Evolutionary conservation across 129 eudicot genomes (phyloP).

Genomic region (Logfia minima): DNA sequence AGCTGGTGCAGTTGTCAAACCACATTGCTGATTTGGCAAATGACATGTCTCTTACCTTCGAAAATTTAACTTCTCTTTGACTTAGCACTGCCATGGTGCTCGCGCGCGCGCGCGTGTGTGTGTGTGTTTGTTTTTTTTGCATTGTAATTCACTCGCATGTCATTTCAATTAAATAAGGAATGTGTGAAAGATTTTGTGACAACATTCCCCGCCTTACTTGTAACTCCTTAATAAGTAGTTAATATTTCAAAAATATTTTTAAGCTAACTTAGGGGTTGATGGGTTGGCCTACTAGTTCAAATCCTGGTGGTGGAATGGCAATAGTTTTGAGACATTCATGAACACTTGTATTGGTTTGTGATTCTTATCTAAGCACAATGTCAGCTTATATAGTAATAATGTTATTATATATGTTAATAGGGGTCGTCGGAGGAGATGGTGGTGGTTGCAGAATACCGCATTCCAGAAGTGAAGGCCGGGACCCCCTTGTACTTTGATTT

Average conservation of each 20-base stretch:
- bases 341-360: background rate
- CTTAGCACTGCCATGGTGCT: background rate
- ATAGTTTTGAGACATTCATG: background rate
- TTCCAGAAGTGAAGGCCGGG: constrained; percentile 76
- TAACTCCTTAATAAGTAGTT: too few relatives aligned
- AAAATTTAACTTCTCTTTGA: background rate
- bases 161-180: background rate
- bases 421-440: constrained; percentile 61
- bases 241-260: background rate
- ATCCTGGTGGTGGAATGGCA: background rate
- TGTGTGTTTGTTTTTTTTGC: background rate
- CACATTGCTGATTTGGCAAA: background rate
- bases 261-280: background rate
- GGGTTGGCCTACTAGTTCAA: background rate
- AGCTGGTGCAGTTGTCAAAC: background rate
- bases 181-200: too few relatives aligned
- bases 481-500: constrained; percentile 84
- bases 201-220: background rate
- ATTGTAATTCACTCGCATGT: too few relatives aligned
- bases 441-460: constrained; percentile 66
- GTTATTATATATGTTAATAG: constrained; percentile 32
- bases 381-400: constrained; percentile 7
- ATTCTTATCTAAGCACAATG: background rate
- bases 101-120: too few relatives aligned
- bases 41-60: background rate